A percentile compares a stretch with the other conserved stretches of the same genome.
phyloP scores from a whole-genome alignment of 2,329 filamentous ascomycete genomes.

The Ascomycota sp. region DNA sequence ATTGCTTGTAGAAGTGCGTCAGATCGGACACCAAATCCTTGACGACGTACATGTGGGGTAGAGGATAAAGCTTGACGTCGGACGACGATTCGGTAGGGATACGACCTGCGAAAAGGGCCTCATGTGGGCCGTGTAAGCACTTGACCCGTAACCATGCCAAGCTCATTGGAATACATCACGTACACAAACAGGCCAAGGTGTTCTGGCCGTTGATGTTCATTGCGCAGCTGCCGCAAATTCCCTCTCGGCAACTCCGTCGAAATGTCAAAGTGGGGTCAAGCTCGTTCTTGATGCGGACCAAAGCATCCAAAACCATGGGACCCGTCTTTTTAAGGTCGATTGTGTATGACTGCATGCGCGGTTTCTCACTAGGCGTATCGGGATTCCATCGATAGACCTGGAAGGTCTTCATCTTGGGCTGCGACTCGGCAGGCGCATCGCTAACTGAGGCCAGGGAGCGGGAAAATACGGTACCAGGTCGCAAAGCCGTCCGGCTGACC shows the following conservation, averaged over 20 bases:
- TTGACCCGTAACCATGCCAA: too few species aligned
- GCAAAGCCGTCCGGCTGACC: slow-evolving; percentile 17
- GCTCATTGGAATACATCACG: slow-evolving; percentile 15
- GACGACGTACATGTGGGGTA: slow-evolving; percentile 97
- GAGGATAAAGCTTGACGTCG: slow-evolving; percentile 87
- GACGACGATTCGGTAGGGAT: slow-evolving; percentile 67
- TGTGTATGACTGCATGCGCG: slow-evolving; percentile 83
- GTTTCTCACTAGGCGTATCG: slow-evolving; percentile 79
- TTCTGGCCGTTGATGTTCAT: slow-evolving; percentile 99
- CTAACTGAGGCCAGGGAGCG: slow-evolving; percentile 35
- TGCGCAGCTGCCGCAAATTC: slow-evolving; percentile 94
- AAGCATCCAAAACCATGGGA: slow-evolving; percentile 91
- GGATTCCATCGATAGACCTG: slow-evolving; percentile 98
- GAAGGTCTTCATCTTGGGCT: slow-evolving; percentile 75
- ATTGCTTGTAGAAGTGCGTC: slow-evolving; percentile 99
- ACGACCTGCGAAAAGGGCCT: slow-evolving; percentile 51
- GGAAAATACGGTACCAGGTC: slow-evolving; percentile 20
- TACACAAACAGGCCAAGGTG: slow-evolving; percentile 94
- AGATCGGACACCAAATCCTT: slow-evolving; percentile 97
- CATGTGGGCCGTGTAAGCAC: slow-evolving; percentile 13
- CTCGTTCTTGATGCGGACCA: slow-evolving; percentile 99
- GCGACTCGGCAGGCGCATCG: slow-evolving; percentile 38
- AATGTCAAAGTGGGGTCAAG: slow-evolving; percentile 92
- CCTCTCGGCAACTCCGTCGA: slow-evolving; percentile 87
- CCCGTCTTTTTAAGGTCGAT: slow-evolving; percentile 97